Evolutionary conservation across 495 filamentous ascomycete genomes (phyloP), one percentile per base, ranked within the genome.

Genomic region (Neurospora intermedia): DNA sequence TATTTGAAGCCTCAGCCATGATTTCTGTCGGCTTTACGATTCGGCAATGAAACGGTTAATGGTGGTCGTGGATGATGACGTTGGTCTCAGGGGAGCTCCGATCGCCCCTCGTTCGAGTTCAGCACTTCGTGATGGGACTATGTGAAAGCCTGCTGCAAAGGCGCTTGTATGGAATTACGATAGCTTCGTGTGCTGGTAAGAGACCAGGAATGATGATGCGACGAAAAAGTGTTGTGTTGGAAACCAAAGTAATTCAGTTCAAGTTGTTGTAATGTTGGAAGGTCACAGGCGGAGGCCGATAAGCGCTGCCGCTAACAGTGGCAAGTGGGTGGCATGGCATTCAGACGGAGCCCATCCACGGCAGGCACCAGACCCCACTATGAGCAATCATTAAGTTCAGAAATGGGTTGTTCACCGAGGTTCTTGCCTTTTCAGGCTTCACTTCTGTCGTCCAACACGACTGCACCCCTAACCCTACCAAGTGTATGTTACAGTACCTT

Each of bases 1-100:
- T 76, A 62, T 87, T 83, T 75, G 82, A 81, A 75, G 85, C 87
- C 72, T 90, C 87, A 72, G 87, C 84, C 86, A 89, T 89, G 72
- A 73, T 79, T 38, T 74, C 43, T 69, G 43, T 71, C 40, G 69
- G 27, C 23, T 54, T 1, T 46, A 70, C 39, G 69, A 41, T 72
- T 62, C 13, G 70, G 31, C 7, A 71, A 41, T 7, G 20, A 48
- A 45, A 20, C 27, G 39, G 43, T 11, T 62, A n/a, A 46, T 48
- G 23, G 70, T 69, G 70, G 20, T 48, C 71, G 13, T 76, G n/a
- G 69, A 62, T 73, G 72, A 75, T 74, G 75, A 75, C 48, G 73
- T 71, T 66, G 40, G 71, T 72, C 20, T 62, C 54, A 62, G 54
- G 54, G 27, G 23, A 62, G 54, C 54, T 62, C 6, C 13, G 23